A percentile compares a stretch with the other conserved stretches of the same genome.
Evolutionary conservation across 2,329 filamentous ascomycete species (phyloP).

Genomic region (Microdochium nivale): DNA sequence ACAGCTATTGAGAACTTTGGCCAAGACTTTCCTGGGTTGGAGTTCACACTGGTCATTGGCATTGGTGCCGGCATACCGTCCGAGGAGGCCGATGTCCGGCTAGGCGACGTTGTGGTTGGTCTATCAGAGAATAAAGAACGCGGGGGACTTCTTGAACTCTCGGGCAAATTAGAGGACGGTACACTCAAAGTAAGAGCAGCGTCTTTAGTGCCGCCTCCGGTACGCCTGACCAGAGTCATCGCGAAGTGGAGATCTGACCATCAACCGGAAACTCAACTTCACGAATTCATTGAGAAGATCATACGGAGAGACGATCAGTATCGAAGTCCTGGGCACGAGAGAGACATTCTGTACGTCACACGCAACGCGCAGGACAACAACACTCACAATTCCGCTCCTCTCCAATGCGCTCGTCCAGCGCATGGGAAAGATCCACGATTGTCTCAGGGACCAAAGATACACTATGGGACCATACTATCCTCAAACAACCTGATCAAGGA

Average conservation of each 20-base stretch:
- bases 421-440: neutral
- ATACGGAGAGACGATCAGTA: neutral
- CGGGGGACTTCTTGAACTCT: slow-evolving; percentile 6
- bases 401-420: neutral
- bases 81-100: slow-evolving; percentile 11
- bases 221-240: neutral
- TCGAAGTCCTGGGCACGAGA: neutral
- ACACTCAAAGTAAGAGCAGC: slow-evolving; percentile 1
- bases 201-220: neutral
- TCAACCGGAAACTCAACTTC: neutral
- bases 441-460: neutral
- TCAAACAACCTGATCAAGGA: neutral
- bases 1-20: slow-evolving; percentile 8
- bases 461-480: neutral
- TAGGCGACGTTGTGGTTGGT: slow-evolving; percentile 17
- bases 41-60: slow-evolving; percentile 15
- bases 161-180: slow-evolving; percentile 1
- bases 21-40: slow-evolving; percentile 8
- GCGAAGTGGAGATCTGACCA: neutral
- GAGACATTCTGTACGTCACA: neutral
- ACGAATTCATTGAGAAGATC: neutral
- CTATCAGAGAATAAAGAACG: neutral
- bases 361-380: neutral
- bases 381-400: neutral
- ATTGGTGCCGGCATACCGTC: slow-evolving; percentile 16